Evolutionary conservation across 768 basidiomycete genomes (phyloP).

Genomic region (Suillus variegatus): DNA sequence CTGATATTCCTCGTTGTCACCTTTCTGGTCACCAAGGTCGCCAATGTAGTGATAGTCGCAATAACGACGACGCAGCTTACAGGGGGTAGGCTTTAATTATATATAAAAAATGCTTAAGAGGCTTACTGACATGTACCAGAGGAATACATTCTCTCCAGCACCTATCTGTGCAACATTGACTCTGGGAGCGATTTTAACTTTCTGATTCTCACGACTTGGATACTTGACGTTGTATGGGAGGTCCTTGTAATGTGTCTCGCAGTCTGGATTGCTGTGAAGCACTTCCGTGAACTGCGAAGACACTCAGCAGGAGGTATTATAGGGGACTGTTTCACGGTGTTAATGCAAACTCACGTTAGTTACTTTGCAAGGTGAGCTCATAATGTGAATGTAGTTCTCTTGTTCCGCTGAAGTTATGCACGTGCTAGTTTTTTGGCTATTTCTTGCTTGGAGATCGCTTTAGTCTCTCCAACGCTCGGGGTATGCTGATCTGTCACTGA

Average conservation of each 20-base stretch:
- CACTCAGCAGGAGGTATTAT: not conserved
- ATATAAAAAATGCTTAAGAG: not conserved
- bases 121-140: not conserved
- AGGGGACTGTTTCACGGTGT: not conserved
- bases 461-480: not conserved
- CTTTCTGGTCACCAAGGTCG: not conserved
- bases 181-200: not conserved
- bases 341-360: not conserved
- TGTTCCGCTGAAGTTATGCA: not conserved
- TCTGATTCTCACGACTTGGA: not conserved
- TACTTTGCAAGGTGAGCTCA: not conserved
- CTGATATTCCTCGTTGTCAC: not conserved
- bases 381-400: not conserved
- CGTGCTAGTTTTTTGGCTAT: not conserved
- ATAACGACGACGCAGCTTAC: accelerated
- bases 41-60: accelerated
- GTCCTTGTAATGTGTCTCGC: not conserved
- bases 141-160: not conserved
- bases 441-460: not conserved
- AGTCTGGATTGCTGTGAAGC: not conserved
- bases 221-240: not conserved
- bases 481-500: not conserved
- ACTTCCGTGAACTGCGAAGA: not conserved
- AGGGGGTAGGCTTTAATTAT: not conserved
- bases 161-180: not conserved